Conservation (phyloP, 768 basidiomycete species). For the Pleurotus tuber-regium region DNA sequence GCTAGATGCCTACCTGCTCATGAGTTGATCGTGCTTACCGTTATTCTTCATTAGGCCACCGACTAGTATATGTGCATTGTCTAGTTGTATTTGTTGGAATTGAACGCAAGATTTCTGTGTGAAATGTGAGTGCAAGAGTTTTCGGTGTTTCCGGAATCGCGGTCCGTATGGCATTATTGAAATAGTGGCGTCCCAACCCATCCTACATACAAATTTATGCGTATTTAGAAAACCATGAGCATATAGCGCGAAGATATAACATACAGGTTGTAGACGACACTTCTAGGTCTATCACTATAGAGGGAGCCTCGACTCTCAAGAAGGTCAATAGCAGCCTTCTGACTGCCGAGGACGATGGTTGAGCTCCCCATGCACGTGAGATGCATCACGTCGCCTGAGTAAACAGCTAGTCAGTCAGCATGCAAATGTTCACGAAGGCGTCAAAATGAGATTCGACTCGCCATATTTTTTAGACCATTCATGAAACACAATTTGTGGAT, state of each 20-base stretch:
- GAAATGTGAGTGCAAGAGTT: constrained; percentile 19
- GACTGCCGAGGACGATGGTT: constrained; percentile 21
- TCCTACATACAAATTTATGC: constrained; percentile 14
- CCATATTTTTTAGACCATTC: constrained; percentile 32
- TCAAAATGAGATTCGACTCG: constrained; percentile 13
- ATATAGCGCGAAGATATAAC: constrained; percentile 11
- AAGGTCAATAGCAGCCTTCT: constrained; percentile 24
- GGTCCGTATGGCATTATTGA: constrained; percentile 19
- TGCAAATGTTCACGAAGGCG: not conserved
- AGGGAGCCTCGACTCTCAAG: constrained; percentile 23
- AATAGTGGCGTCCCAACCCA: constrained; percentile 16
- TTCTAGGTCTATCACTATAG: constrained; percentile 23
- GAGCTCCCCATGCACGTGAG: constrained; percentile 23
- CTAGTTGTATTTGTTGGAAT: constrained; percentile 24
- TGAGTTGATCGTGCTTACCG: constrained; percentile 9
- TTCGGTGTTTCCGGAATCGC: constrained; percentile 19
- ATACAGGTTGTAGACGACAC: constrained; percentile 32
- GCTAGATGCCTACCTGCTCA: not conserved
- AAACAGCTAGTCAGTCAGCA: not conserved
- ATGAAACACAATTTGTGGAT: constrained; percentile 25
- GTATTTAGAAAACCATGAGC: not conserved
- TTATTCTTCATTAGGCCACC: constrained; percentile 25
- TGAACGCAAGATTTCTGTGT: constrained; percentile 19
- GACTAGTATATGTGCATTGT: constrained; percentile 29
- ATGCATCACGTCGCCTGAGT: constrained; percentile 22